A percentile compares a stretch with the other conserved stretches of the same genome.
Evolutionary conservation across 257 asterid genomes (phyloP).

Genomic region (Salvia splendens): DNA sequence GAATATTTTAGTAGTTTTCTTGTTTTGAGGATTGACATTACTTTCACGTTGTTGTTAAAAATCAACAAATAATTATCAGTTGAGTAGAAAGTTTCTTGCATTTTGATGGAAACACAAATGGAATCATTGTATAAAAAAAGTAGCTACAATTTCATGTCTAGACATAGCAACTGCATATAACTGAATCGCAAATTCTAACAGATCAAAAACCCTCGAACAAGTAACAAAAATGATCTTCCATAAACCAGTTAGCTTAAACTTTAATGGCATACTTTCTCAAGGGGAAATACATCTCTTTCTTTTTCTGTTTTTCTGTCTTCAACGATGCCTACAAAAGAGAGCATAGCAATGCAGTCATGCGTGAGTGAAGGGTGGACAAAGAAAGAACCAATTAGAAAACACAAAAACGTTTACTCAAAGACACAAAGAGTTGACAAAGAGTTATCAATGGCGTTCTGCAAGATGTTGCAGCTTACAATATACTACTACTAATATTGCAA

Average conservation of each 20-base stretch:
- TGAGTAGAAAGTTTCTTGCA: not conserved
- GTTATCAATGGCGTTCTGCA: not conserved
- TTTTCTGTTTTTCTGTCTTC: slow-evolving; percentile 72
- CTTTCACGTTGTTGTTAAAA: too few species aligned
- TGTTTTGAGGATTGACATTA: too few species aligned
- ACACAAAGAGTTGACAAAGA: not conserved
- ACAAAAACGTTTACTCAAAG: too few species aligned
- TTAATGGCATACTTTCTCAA: slow-evolving; percentile 74
- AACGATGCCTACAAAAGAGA: slow-evolving; percentile 52
- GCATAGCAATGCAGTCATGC: not conserved
- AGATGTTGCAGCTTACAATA: not conserved
- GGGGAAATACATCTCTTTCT: slow-evolving; percentile 75
- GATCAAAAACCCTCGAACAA: slow-evolving; percentile 8
- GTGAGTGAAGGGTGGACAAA: not conserved
- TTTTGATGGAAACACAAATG: not conserved
- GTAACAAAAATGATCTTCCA: slow-evolving; percentile 3
- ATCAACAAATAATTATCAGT: too few species aligned
- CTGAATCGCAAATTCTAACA: slow-evolving; percentile 4
- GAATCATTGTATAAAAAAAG: not conserved
- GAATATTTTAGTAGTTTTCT: too few species aligned
- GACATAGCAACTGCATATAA: not conserved
- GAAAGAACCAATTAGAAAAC: not conserved
- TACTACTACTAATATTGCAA: too few species aligned
- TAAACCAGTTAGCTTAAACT: slow-evolving; percentile 37
- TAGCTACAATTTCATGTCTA: slow-evolving; percentile 12